phyloP scores from a whole-genome alignment of 2,329 filamentous ascomycete species.

The Uncinocarpus reesii region DNA sequence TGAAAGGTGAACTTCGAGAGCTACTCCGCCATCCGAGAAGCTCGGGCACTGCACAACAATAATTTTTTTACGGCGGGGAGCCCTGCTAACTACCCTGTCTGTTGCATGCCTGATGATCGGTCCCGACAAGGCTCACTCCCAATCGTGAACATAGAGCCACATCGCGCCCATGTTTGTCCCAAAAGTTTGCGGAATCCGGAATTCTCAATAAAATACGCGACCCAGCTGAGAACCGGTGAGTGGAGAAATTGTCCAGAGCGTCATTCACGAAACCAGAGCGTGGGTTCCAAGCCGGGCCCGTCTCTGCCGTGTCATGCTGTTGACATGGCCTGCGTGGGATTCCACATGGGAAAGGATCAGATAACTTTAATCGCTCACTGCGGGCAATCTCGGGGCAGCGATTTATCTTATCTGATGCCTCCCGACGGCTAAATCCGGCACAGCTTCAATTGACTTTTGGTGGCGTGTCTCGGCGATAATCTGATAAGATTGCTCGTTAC shows the following conservation, averaged over 20 bases:
- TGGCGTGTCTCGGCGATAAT: slow-evolving; percentile 8
- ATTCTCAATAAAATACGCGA: neutral
- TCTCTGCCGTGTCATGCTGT: neutral
- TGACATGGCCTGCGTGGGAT: neutral
- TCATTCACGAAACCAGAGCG: neutral
- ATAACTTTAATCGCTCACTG: slow-evolving; percentile 4
- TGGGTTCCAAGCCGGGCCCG: neutral
- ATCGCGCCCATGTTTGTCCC: neutral
- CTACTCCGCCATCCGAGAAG: too few species aligned
- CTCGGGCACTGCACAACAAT: too few species aligned
- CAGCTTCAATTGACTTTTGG: neutral
- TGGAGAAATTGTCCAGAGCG: neutral
- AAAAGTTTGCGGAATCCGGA: neutral
- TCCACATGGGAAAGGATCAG: slow-evolving; percentile 7
- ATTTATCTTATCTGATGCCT: slow-evolving; percentile 7
- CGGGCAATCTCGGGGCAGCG: neutral
- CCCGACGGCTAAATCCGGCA: slow-evolving; percentile 2
- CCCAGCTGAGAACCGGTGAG: neutral
- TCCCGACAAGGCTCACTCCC: too few species aligned
- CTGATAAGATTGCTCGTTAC: slow-evolving; percentile 5
- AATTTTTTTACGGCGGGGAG: too few species aligned
- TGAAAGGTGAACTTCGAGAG: too few species aligned
- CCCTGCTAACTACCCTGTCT: too few species aligned
- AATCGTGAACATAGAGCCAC: neutral
- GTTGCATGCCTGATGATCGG: too few species aligned